Base-by-base conservation (phyloP, 176 grass and related monocot genomes). In the Lolium multiflorum region DNA sequence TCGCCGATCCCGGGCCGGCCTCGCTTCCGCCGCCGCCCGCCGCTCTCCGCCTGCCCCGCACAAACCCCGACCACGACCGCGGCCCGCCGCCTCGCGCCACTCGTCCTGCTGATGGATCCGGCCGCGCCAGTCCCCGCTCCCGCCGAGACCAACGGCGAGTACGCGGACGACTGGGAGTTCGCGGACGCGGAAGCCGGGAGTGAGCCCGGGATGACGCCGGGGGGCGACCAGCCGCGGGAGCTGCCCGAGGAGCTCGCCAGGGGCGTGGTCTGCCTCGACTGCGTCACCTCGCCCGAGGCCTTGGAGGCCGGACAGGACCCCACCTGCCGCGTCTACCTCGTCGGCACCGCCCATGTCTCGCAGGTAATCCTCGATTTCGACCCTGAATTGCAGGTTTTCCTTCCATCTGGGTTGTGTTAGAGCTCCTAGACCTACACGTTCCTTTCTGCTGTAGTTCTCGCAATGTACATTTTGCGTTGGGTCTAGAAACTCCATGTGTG, bases 341-440 rank as follows among this genome's bases (percentile, higher is more conserved):
- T 95, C 28, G 93, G 93, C 38, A 95, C 93, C 8, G 91, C 93
- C 47, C 93, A 95, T 67, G 93, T 95, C 7, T 95, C 93, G 63
- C 86, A 95, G 91, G 93, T 95, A 72, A 72, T 25, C 15, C 46
- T 16, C 18, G 17, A 37, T 80, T 79, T 35, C 35, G 54, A 81
- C 50, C 16, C 10, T 24, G 0, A 43, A 44, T 70, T 54, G 3
- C 61, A 22, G 49, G 20, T 38, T n/a, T 18, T 61, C 37, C 16
- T 21, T 67, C 28, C 59, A 11, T 8, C 41, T 43, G 21, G 26
- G 5, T 15, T 18, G 10, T 61, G 16, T 54, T 17, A 20, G 17
- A 7, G 20, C 54, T 56, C 6, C 17, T 17, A 55, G 51, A 0
- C 51, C 51, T 59, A 17, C 1, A 9, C 74, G 76, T 57, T 22